Base-by-base conservation (phyloP, 1,284 basidiomycete species). In the Phaffia rhodozyma region DNA sequence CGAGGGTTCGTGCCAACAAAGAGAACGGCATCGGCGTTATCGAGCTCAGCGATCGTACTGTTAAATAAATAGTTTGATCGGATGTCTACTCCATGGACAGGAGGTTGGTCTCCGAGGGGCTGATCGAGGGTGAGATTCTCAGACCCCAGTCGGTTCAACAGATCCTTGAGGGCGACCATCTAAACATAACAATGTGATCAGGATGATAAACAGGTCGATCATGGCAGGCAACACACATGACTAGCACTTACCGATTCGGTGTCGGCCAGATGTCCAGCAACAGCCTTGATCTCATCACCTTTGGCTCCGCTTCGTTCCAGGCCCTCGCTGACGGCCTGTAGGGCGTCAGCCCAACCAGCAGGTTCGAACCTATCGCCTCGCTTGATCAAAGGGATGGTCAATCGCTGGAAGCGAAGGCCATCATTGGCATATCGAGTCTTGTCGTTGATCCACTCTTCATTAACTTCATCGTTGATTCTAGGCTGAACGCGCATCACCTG, bases 391-490 rank as follows among this genome's bases (percentile, higher is more conserved):
- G 96, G 96, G 1, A 86, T 87, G 20, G 93, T 97, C 71, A 99
- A 79, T 48, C 94, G 87, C 77, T 99, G 96, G 82, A 91, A 94
- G 72, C 86, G 86, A 60, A 99, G 83, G 52, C 96, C 96, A 71
- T 99, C 96, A 75, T 91, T 88, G 1, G 94, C 90, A 76, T 91
- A 94, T 67, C 96, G 88, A 1, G 94, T 94, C 83, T 98, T 98
- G 83, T 99, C 94, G 76, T 85, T 93, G 77, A 99, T 96, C 94
- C 96, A 98, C 77, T 99, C 96, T 80, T 99, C 96, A 76, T 99
- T 99, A 67, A 99, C 86, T 70, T 97, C 91, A 76, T 98, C 94
- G 76, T 98, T 98, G 65, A 91, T 87, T 71, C 88, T 84, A 3
- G 96, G 96, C 73, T 96, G 91, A 71, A 99, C 83, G 58, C 94